Percentiles rank a stretch among this genome's conserved stretches.
Conservation (phyloP, 129 eudicot species). For the Arctium lappa region DNA sequence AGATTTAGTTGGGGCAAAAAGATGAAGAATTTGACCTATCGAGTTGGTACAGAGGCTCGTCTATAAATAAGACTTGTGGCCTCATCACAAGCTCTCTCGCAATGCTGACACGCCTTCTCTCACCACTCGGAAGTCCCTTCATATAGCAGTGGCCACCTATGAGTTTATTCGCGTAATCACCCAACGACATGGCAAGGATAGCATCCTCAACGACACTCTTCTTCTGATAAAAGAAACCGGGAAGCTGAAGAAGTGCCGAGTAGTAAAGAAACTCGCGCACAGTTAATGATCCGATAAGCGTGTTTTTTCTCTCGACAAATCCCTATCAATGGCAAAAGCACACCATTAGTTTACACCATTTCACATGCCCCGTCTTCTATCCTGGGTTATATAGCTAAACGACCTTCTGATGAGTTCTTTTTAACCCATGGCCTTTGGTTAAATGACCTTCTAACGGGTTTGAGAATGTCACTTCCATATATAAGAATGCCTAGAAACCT, state of each 20-base stretch:
- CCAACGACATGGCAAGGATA: constrained; percentile 81
- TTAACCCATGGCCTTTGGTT: too few relatives aligned
- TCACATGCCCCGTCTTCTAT: not conserved
- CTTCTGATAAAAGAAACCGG: constrained; percentile 78
- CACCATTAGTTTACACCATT: not conserved
- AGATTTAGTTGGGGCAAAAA: not conserved
- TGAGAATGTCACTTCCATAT: too few relatives aligned
- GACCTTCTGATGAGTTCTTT: too few relatives aligned
- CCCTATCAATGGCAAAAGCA: constrained; percentile 30
- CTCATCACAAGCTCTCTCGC: constrained; percentile 95
- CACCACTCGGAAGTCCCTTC: constrained; percentile 92
- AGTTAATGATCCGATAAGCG: constrained; percentile 72
- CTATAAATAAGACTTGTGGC: constrained; percentile 80
- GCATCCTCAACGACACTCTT: constrained; percentile 91
- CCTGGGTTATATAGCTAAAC: too few relatives aligned
- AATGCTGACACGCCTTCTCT: constrained; percentile 89
- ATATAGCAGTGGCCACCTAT: constrained; percentile 87
- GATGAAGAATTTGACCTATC: constrained; percentile 54
- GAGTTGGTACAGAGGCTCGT: constrained; percentile 94
- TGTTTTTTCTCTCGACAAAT: constrained; percentile 69
- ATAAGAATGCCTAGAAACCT: too few relatives aligned
- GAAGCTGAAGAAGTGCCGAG: constrained; percentile 92
- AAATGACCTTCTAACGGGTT: too few relatives aligned
- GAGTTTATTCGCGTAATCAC: constrained; percentile 81
- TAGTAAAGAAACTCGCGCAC: constrained; percentile 91